Conservation (phyloP, 495 filamentous ascomycete species). For the Hypomontagnella monticulosa region DNA sequence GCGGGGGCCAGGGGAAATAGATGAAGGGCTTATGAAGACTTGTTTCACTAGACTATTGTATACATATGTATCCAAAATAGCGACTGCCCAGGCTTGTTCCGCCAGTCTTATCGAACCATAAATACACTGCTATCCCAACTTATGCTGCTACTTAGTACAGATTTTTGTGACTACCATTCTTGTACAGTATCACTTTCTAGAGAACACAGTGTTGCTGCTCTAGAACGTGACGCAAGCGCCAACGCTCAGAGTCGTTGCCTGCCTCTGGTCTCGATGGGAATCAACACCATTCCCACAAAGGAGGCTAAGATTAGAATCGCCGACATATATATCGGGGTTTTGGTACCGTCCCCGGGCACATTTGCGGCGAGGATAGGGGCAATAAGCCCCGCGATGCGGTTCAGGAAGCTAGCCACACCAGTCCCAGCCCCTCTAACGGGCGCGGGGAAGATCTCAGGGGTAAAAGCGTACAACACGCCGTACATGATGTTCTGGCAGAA, state of each 20-base stretch:
- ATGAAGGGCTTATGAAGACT: slow-evolving; percentile 32
- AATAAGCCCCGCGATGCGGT: slow-evolving; percentile 76
- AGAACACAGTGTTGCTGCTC: background rate
- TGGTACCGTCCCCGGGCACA: slow-evolving; percentile 70
- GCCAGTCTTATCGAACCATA: slow-evolving; percentile 7
- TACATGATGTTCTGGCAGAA: slow-evolving; percentile 86
- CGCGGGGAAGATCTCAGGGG: slow-evolving; percentile 83
- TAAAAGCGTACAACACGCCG: slow-evolving; percentile 87
- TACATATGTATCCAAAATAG: slow-evolving; percentile 13
- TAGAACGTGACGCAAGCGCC: background rate
- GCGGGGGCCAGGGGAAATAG: slow-evolving; percentile 63
- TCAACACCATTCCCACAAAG: slow-evolving; percentile 66
- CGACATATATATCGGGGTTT: slow-evolving; percentile 76
- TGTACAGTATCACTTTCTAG: too few species aligned
- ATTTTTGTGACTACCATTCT: too few species aligned
- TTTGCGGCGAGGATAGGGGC: slow-evolving; percentile 82
- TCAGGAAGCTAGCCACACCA: slow-evolving; percentile 76
- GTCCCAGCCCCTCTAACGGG: slow-evolving; percentile 82
- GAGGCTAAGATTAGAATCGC: slow-evolving; percentile 75
- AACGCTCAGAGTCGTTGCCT: slow-evolving; percentile 68
- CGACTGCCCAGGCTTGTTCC: background rate
- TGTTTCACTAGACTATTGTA: slow-evolving; percentile 13
- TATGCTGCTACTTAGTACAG: background rate
- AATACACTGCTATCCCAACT: background rate
- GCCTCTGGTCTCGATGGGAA: slow-evolving; percentile 81